Conservation (phyloP, 768 basidiomycete genomes). For the Naganishia onofrii region DNA sequence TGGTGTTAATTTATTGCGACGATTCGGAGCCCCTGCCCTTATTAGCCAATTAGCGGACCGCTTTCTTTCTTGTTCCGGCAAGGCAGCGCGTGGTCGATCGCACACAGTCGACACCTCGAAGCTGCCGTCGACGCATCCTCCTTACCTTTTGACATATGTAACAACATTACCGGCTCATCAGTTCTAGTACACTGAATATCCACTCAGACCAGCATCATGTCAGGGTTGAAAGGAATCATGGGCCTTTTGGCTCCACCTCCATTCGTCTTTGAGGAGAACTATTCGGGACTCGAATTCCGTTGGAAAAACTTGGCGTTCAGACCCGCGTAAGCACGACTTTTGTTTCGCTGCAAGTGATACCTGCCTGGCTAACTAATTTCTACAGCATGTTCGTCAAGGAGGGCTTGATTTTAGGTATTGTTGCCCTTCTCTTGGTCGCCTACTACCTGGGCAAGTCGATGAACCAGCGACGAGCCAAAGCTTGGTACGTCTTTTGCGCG, state of each 20-base stretch:
- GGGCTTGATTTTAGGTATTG: conserved; percentile 58
- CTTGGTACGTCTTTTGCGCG: conserved; percentile 59
- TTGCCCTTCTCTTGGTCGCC: conserved; percentile 62
- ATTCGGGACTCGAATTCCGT: conserved; percentile 69
- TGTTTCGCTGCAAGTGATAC: neutral
- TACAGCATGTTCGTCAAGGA: conserved; percentile 63
- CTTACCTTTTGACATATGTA: neutral
- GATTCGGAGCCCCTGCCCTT: neutral
- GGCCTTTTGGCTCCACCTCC: conserved; percentile 15
- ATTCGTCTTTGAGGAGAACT: conserved; percentile 50
- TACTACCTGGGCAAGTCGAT: conserved; percentile 63
- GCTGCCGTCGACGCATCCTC: neutral
- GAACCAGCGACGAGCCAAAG: conserved; percentile 64
- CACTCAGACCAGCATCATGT: conserved; percentile 6
- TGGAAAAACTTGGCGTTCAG: conserved; percentile 78
- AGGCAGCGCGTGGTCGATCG: conserved; percentile 4
- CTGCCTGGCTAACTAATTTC: neutral
- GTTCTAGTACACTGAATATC: neutral
- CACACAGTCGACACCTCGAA: neutral
- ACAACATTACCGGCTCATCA: neutral
- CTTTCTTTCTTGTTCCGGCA: neutral
- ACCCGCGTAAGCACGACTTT: conserved; percentile 61
- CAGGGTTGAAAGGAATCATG: conserved; percentile 11
- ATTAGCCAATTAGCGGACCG: conserved; percentile 5
- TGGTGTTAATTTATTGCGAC: too few relatives aligned